Evolutionary conservation across 345 rosid species (phyloP), one percentile per base, ranked within the genome.

Genomic region (Zanthoxylum bungeanum): DNA sequence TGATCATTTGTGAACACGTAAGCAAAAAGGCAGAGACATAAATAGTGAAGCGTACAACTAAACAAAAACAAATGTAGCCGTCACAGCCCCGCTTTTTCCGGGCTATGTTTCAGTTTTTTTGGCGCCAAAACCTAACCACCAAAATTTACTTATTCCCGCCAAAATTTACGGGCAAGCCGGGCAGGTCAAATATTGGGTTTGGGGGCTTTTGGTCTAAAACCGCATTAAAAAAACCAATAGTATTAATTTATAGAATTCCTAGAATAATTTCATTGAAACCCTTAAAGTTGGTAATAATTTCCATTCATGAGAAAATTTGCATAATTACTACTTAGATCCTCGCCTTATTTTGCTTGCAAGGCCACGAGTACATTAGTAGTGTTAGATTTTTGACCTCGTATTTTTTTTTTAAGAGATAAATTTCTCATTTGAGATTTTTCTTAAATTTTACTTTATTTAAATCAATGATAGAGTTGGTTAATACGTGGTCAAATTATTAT

Each of bases 151-250:
- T 2, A 50, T 75, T 78, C 80, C 78, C 85, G 82, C 85, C 78
- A 82, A 81, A 67, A 46, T 1, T 2, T 0, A 22, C 64, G 84
- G 80, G 66, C 61, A 76, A 72, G 3, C 11, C 73, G 85, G 79
- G 80, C 85, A 78, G 71, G 63, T 68, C 39, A 68, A 27, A 49
- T 40, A 40, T 52, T 2, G 71, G 40, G 33, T 19, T 7, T 50
- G 1, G 46, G 53, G 71, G 40, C 21, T 19, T 7, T 50, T 2
- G 46, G 53, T 55, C 64, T 53, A 24, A 77, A 79, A 82, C 79
- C 78, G 80, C 78, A 3, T 44, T 44, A 1, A 44, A 44, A 44
- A 40, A 40, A 11, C 0, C 1, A 37, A 37, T 8, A 37, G n/a
- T n/a, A n/a, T n/a, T n/a, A 40, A 11, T 39, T 8, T 8, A 40